A percentile compares a stretch with the other conserved stretches of the same genome.
These are phyloP conservation scores for Candida ipomoeae DNA, from an alignment of 805 yeast species.

Conservation along the genomic window DNA sequence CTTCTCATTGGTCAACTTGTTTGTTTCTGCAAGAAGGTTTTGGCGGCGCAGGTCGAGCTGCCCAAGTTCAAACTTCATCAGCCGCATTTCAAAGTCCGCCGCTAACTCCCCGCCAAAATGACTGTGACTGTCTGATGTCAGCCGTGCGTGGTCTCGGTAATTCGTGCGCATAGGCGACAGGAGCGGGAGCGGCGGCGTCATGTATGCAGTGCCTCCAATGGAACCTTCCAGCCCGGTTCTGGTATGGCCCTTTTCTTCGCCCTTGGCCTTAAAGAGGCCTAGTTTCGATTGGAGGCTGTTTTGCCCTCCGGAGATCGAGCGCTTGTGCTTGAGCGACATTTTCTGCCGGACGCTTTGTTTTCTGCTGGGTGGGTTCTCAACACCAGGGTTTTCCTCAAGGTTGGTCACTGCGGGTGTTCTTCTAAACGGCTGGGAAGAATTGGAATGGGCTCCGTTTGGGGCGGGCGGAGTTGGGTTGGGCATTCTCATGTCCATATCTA, in stretches of 20 bases:
- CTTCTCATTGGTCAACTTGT: conserved; percentile 27
- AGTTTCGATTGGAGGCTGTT: conserved; percentile 26
- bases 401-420: conserved; percentile 26
- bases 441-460: neutral
- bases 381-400: conserved; percentile 23
- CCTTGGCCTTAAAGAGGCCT: conserved; percentile 30
- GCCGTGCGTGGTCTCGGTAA: conserved; percentile 32
- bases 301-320: conserved; percentile 37
- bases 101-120: conserved; percentile 17
- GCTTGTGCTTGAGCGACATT: conserved; percentile 35
- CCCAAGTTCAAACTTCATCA: conserved; percentile 37
- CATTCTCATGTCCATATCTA: neutral
- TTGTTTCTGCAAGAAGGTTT: conserved; percentile 23
- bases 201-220: conserved; percentile 26
- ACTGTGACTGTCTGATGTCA: conserved; percentile 45
- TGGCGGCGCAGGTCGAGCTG: conserved; percentile 28
- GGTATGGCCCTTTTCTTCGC: conserved; percentile 30
- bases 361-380: conserved; percentile 19
- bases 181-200: conserved; percentile 45
- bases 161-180: conserved; percentile 20
- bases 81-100: conserved; percentile 31
- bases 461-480: too few relatives aligned
- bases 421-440: too few relatives aligned
- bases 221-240: conserved; percentile 41
- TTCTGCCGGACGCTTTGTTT: conserved; percentile 30